Base-by-base conservation (phyloP, 192 early-diverging fungal species). In the Coemansia sp. region DNA sequence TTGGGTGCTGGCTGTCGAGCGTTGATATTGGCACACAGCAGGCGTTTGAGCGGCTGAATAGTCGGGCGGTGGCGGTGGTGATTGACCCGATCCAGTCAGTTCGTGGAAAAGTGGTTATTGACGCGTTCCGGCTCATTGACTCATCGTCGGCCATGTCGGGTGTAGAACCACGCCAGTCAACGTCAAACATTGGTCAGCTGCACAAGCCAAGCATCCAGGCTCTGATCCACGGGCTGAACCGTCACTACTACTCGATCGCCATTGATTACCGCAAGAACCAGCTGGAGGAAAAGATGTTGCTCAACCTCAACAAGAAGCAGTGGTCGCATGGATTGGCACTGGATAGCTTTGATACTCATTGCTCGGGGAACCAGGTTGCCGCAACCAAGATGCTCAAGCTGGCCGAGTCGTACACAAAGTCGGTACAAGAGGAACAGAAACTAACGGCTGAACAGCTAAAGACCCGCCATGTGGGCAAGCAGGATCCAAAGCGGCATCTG, bases 221-320 rank as follows among this genome's bases (percentile, higher is more conserved):
- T 18, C 83, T 98, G 54, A 94, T 99, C 50, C 96, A 99, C 68
- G 98, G 98, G 8, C 77, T 99, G 54, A 99, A 98, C 83, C 86
- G 95, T 27, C 95, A 99, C 71, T 99, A 99, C 75, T 99, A 99
- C 74, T 97, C 95, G 24, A 98, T 99, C 71, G 94, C 92, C 39
- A 99, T 99, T 71, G 95, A 98, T 73, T 99, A 99, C 82, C 85
- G 98, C 62, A 99, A 99, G 83, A 99, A 99, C 72, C 93, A 96
- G 82, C 86, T 99, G 18, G 98, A 99, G 79, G 92, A 99, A 80
- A 94, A 97, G 80, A 99, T 99, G 98, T 75, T 99, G 38, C 83
- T 99, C 53, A 99, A 99, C 74, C 68, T 99, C 38, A 94, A 99
- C 86, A 98, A 98, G 83, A 95, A 97, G 82, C 94, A 94, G 69